These are phyloP conservation scores for Phellopilus nigrolimitatus DNA, from an alignment of 1,284 basidiomycete species.

Conservation along the genomic window DNA sequence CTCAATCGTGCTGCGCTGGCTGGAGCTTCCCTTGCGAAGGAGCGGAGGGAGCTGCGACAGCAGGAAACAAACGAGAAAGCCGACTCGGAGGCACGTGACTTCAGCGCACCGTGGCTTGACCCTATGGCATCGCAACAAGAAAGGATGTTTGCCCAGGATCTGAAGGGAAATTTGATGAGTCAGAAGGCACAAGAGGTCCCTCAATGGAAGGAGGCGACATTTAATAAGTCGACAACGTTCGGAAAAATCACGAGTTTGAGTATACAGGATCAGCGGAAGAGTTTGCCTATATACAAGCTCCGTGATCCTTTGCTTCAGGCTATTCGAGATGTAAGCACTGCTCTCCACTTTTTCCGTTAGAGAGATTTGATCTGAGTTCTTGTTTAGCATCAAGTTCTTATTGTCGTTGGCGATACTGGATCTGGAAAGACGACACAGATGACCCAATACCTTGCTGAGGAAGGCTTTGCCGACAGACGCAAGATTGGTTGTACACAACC, in stretches of 20 bases:
- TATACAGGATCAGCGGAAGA: conserved; percentile 91
- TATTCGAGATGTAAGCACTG: conserved; percentile 70
- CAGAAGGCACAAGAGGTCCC: conserved; percentile 82
- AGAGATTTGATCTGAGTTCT: conserved; percentile 25
- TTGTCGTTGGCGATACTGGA: conserved; percentile 93
- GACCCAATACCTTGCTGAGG: conserved; percentile 90
- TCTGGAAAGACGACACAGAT: conserved; percentile 94
- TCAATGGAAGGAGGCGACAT: conserved; percentile 89
- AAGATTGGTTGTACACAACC: conserved; percentile 97
- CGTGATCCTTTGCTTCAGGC: conserved; percentile 90
- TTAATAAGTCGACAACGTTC: conserved; percentile 97
- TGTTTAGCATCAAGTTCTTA: conserved; percentile 85
- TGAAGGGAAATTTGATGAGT: conserved; percentile 77
- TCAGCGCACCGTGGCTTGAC: conserved; percentile 95
- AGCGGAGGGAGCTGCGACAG: conserved; percentile 89
- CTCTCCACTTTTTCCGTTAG: conserved; percentile 6
- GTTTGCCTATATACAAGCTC: conserved; percentile 93
- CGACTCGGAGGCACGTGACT: conserved; percentile 90
- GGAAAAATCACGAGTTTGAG: conserved; percentile 88
- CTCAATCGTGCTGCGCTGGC: conserved; percentile 93
- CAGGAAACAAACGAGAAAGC: conserved; percentile 94
- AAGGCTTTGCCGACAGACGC: conserved; percentile 81
- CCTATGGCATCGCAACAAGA: conserved; percentile 92
- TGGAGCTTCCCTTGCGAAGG: conserved; percentile 91
- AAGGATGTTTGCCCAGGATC: conserved; percentile 89